Base-by-base conservation (phyloP, 2,329 filamentous ascomycete species). In the Phaeosphaeria sp. region DNA sequence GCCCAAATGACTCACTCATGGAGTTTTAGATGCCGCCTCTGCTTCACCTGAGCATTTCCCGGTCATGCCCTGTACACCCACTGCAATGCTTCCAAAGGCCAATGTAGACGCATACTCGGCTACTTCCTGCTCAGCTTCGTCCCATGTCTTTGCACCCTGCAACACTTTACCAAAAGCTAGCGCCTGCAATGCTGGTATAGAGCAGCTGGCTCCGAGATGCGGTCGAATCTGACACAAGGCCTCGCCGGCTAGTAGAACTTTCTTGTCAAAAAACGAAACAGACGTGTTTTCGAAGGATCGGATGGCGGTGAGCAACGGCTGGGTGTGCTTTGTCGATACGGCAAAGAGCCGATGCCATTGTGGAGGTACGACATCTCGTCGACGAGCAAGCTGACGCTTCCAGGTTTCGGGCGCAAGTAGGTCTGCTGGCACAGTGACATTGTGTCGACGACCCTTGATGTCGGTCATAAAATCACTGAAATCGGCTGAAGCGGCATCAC, bases 171-270 rank as follows among this genome's bases (percentile, higher is more conserved):
- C 76, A 13, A 82, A 59, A 3, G 56, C 62, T 36, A 78, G 39
- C 2, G 76, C 75, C 55, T 81, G 78, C 39, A 76, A 69, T 0
- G 78, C 80, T 2, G 78, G 77, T 55, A 82, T 78, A 21, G 79
- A 75, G 1, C 79, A 80, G 10, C 78, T 79, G n/a, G 74, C 67
- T 0, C 74, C 80, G 3, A 77, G 67, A 56, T 82, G 79, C 2
- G 80, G 80, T 22, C 80, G 64, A 30, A 82, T 76, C 2, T 78
- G 73, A 0, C 76, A 72, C 36, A 81, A 65, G 0, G 80, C 77
- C 60, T 83, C 80, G 1, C 80, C 81, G 1, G 79, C 78, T 3
- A 82, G 62, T n/a, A 82, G 20, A 0, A 82, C 59, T 25, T 73
- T 77, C 0, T 78, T 79, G 33, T 71, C 73, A 21, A 70, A 71